phyloP scores from a whole-genome alignment of 441 rosid genomes.

The Metrosideros polymorpha region DNA sequence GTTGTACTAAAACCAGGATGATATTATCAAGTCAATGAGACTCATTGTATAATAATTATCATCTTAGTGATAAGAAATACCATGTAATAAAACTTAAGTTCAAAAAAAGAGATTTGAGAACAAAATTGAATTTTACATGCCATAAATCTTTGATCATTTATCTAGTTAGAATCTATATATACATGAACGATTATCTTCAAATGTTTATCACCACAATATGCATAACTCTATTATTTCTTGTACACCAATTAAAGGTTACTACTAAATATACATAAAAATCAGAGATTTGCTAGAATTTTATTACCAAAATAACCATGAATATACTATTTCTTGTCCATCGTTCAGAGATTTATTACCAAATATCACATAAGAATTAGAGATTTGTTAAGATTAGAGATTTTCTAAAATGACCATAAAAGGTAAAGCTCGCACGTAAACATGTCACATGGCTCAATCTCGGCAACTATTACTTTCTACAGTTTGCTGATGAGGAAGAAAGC shows the following conservation, averaged over 20 bases:
- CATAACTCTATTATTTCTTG: no score
- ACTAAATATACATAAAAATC: no score
- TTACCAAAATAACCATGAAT: neutral
- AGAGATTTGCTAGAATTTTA: neutral
- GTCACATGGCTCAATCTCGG: neutral
- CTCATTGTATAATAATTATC: no score
- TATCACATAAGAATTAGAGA: neutral
- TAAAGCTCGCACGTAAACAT: neutral
- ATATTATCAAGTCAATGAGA: no score
- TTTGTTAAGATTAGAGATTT: neutral
- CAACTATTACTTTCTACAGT: neutral
- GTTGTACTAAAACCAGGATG: no score
- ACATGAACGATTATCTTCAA: no score
- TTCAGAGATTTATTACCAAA: neutral
- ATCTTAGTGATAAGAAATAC: no score
- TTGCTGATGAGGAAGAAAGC: neutral
- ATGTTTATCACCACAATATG: neutral
- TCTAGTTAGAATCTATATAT: no score
- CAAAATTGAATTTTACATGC: no score
- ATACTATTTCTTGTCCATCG: neutral
- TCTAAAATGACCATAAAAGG: neutral
- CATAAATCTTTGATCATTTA: no score
- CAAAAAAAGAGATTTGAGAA: neutral
- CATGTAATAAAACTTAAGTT: no score
- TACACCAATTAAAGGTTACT: no score